phyloP scores from a whole-genome alignment of 1,284 basidiomycete species.

The Lentinula novae-zelandiae region DNA sequence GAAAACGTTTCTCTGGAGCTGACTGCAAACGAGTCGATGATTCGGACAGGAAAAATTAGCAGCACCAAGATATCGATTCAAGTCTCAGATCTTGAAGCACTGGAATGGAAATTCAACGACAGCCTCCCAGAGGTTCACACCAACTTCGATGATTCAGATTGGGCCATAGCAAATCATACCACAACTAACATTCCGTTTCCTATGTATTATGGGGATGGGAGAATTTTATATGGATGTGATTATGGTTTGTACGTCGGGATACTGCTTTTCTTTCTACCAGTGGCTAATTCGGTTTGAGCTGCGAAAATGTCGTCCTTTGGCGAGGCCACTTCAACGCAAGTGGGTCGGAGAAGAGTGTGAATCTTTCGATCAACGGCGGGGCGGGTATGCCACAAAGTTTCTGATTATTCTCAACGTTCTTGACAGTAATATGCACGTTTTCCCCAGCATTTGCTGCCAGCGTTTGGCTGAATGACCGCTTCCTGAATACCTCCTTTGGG shows the following conservation, averaged over 20 bases:
- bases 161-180: constrained; percentile 67
- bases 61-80: neutral
- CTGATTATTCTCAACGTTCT: neutral
- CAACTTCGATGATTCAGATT: constrained; percentile 56
- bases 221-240: constrained; percentile 76
- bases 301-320: constrained; percentile 78
- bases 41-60: neutral
- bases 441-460: constrained; percentile 67
- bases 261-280: neutral
- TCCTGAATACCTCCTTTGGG: constrained; percentile 68
- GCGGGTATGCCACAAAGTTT: constrained; percentile 41
- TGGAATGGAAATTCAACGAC: constrained; percentile 66
- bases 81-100: constrained; percentile 26
- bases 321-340: constrained; percentile 71
- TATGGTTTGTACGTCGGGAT: constrained; percentile 69
- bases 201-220: constrained; percentile 67
- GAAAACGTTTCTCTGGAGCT: constrained; percentile 61
- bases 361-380: constrained; percentile 78
- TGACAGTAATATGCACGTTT: neutral
- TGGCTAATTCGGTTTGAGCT: constrained; percentile 38
- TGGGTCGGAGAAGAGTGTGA: constrained; percentile 55
- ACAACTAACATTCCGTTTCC: constrained; percentile 67
- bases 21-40: constrained; percentile 51
- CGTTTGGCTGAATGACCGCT: constrained; percentile 75
- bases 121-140: constrained; percentile 64